Evolutionary conservation across 2,329 filamentous ascomycete genomes (phyloP).

Genomic region (Blastomyces gilchristii): DNA sequence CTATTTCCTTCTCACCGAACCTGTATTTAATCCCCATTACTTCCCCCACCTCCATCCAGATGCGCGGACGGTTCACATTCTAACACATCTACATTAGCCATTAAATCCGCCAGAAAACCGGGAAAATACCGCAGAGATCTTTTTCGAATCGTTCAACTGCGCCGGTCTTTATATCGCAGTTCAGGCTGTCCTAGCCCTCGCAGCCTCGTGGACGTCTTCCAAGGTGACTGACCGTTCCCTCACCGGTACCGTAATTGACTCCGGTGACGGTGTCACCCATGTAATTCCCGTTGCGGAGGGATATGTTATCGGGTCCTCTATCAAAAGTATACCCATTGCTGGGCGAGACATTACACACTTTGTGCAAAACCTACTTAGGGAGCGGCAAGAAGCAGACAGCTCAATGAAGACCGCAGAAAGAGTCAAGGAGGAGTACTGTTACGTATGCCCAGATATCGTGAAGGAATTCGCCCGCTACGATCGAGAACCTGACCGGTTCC

Average conservation of each 20-base stretch:
- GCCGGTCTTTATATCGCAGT: slow-evolving; percentile 98
- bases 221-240: slow-evolving; percentile 94
- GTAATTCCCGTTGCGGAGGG: slow-evolving; percentile 97
- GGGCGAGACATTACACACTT: slow-evolving; percentile 98
- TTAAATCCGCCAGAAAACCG: slow-evolving; percentile 97
- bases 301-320: slow-evolving; percentile 97
- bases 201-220: slow-evolving; percentile 95
- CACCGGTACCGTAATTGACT: slow-evolving; percentile 96
- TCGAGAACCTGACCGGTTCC: slow-evolving; percentile 79
- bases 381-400: slow-evolving; percentile 92
- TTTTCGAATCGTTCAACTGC: slow-evolving; percentile 99
- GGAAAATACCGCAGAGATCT: slow-evolving; percentile 98
- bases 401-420: slow-evolving; percentile 94
- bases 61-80: slow-evolving; percentile 2
- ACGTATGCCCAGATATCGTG: slow-evolving; percentile 96
- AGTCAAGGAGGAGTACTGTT: slow-evolving; percentile 98
- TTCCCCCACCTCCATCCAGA: neutral
- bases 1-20: slow-evolving; percentile 95
- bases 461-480: slow-evolving; percentile 97
- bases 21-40: slow-evolving; percentile 47
- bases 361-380: slow-evolving; percentile 88
- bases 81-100: slow-evolving; percentile 47
- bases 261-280: slow-evolving; percentile 96
- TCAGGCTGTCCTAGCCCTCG: slow-evolving; percentile 89
- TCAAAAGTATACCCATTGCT: slow-evolving; percentile 97